Conservation (phyloP, 352 stramenopile species). For the Pythium myriotylum region DNA sequence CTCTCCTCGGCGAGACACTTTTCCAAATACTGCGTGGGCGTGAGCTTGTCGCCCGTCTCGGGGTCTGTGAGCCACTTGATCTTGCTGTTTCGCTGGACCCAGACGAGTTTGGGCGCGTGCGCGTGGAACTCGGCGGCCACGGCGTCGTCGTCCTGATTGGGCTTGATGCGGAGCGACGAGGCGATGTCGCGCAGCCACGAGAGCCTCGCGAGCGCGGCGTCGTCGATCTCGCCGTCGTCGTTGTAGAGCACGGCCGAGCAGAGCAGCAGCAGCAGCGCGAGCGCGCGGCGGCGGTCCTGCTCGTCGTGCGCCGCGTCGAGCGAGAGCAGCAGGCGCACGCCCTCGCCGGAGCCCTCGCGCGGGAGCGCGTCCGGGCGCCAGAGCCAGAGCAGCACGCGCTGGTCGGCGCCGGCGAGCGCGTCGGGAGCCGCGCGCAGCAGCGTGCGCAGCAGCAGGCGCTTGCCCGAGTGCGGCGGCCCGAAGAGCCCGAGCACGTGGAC, state of each 20-base stretch:
- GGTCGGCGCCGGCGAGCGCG: slow-evolving; percentile 24
- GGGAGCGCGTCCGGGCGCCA: slow-evolving; percentile 23
- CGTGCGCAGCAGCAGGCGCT: slow-evolving; percentile 51
- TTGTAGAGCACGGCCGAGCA: slow-evolving; percentile 66
- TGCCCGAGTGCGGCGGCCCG: slow-evolving; percentile 39
- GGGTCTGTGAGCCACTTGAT: slow-evolving; percentile 64
- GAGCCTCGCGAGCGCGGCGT: slow-evolving; percentile 41
- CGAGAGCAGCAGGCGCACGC: slow-evolving; percentile 23
- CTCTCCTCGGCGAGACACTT: slow-evolving; percentile 42
- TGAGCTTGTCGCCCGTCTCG: slow-evolving; percentile 53
- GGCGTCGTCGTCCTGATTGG: slow-evolving; percentile 58
- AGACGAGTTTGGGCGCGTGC: slow-evolving; percentile 65
- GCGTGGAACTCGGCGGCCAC: slow-evolving; percentile 45
- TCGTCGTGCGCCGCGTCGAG: slow-evolving; percentile 8
- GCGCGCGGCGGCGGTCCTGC: slow-evolving; percentile 12
- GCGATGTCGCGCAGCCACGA: slow-evolving; percentile 49
- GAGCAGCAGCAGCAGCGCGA: slow-evolving; percentile 57
- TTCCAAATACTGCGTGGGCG: slow-evolving; percentile 56
- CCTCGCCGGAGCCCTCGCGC: background rate
- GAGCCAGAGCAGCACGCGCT: slow-evolving; percentile 51
- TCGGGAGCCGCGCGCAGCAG: slow-evolving; percentile 35
- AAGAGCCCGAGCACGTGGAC: slow-evolving; percentile 52
- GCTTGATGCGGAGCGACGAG: slow-evolving; percentile 46
- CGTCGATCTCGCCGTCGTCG: slow-evolving; percentile 54
- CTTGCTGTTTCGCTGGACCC: slow-evolving; percentile 64